Evolutionary conservation across 805 yeast genomes (phyloP).

Genomic region (Kodamaea leandrae): DNA sequence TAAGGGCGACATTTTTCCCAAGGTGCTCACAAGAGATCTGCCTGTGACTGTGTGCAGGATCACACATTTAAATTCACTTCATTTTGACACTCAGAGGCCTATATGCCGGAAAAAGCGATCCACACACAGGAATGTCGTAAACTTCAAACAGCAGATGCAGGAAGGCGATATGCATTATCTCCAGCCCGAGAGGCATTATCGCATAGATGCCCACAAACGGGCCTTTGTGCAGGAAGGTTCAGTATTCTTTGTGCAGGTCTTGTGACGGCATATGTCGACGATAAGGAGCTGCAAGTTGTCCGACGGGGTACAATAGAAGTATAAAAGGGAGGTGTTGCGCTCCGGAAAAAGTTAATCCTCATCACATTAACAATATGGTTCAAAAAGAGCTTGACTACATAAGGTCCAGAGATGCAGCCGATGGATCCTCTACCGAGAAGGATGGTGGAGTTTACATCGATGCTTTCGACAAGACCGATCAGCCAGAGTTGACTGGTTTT

Average conservation of each 20-base stretch:
- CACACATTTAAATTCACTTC: not conserved
- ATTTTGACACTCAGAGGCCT: too few relatives aligned
- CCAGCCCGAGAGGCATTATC: not conserved
- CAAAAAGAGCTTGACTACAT: slow-evolving; percentile 42
- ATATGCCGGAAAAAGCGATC: not conserved
- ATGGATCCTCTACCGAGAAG: slow-evolving; percentile 35
- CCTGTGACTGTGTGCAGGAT: not conserved
- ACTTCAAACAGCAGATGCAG: too few relatives aligned
- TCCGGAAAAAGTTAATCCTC: not conserved
- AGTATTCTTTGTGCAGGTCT: not conserved
- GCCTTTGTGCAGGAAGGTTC: too few relatives aligned
- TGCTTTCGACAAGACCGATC: slow-evolving; percentile 22
- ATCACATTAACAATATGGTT: slow-evolving; percentile 24
- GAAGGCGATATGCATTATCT: not conserved
- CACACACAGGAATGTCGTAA: too few relatives aligned
- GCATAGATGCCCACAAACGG: too few relatives aligned
- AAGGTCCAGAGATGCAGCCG: slow-evolving; percentile 35
- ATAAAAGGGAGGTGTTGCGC: not conserved
- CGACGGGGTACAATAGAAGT: too few relatives aligned
- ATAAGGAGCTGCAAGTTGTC: not conserved
- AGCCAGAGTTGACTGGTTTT: slow-evolving; percentile 15
- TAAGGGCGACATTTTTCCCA: not conserved
- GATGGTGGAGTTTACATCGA: slow-evolving; percentile 38
- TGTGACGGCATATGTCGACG: not conserved
- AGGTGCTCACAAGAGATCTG: not conserved